phyloP scores from a whole-genome alignment of 2,329 filamentous ascomycete species.

The Pyricularia grisea region DNA sequence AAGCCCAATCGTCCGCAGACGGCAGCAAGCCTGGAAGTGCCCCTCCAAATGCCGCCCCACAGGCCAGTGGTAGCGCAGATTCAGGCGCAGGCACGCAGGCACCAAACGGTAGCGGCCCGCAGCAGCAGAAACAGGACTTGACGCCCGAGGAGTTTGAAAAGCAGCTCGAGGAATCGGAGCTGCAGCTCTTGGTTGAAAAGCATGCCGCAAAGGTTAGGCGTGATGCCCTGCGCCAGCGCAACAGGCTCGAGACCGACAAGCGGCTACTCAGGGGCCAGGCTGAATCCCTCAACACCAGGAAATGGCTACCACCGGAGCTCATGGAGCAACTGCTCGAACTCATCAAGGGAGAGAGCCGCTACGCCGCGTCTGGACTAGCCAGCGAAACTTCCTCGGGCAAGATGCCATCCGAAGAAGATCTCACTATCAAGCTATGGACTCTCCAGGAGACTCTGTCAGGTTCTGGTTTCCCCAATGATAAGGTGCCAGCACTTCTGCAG shows the following conservation, averaged over 20 bases:
- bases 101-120: background rate
- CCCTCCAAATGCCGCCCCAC: constrained; percentile 14
- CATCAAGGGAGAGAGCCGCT: constrained; percentile 56
- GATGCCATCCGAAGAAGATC: constrained; percentile 63
- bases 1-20: constrained; percentile 22
- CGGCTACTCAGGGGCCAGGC: constrained; percentile 73
- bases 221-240: constrained; percentile 68
- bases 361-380: constrained; percentile 38
- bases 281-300: constrained; percentile 58
- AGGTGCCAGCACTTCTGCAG: constrained; percentile 54
- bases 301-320: constrained; percentile 75
- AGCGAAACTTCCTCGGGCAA: constrained; percentile 39
- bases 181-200: constrained; percentile 82
- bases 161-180: constrained; percentile 81
- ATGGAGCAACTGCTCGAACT: constrained; percentile 69
- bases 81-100: background rate
- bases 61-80: background rate
- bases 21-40: constrained; percentile 10
- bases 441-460: constrained; percentile 63
- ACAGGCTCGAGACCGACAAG: constrained; percentile 75
- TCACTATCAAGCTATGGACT: constrained; percentile 75
- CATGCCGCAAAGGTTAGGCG: constrained; percentile 68
- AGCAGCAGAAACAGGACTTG: constrained; percentile 32
- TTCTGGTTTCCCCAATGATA: constrained; percentile 57
- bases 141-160: constrained; percentile 84